phyloP scores from a whole-genome alignment of 352 stramenopile genomes.

The Phytophthora idaei region DNA sequence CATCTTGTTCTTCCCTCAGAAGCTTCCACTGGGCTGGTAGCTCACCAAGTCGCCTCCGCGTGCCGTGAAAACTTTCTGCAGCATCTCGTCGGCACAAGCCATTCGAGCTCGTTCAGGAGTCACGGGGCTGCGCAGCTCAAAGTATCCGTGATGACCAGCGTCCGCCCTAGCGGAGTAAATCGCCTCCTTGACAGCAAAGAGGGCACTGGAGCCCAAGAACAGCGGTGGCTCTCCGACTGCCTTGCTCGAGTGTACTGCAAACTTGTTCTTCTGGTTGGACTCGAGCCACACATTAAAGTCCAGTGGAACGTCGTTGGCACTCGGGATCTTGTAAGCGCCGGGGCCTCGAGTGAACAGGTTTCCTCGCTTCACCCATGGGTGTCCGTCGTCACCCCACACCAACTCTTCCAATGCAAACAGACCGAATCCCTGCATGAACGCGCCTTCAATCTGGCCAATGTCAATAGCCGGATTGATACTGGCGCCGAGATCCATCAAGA shows the following conservation, averaged over 20 bases:
- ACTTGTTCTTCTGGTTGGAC: conserved; percentile 93
- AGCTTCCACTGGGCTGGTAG: conserved; percentile 73
- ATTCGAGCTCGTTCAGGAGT: conserved; percentile 87
- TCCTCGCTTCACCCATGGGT: conserved; percentile 93
- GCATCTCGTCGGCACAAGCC: conserved; percentile 71
- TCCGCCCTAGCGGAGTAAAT: conserved; percentile 86
- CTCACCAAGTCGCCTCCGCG: conserved; percentile 61
- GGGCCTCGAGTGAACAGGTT: conserved; percentile 94
- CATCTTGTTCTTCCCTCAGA: conserved; percentile 35
- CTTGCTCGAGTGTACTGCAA: conserved; percentile 96
- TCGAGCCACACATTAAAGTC: conserved; percentile 95
- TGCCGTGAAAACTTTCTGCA: conserved; percentile 72
- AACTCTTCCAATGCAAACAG: conserved; percentile 95
- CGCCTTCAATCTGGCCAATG: conserved; percentile 98
- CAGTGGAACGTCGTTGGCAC: conserved; percentile 95
- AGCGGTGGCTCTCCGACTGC: conserved; percentile 96
- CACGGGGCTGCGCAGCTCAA: conserved; percentile 77
- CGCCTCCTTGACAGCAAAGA: conserved; percentile 97
- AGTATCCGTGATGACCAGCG: conserved; percentile 62
- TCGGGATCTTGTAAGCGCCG: conserved; percentile 97
- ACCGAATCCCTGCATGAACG: conserved; percentile 96
- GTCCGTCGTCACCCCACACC: conserved; percentile 93
- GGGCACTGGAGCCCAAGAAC: conserved; percentile 93
- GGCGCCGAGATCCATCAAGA: conserved; percentile 93
- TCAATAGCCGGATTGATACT: conserved; percentile 98